Conservation (phyloP, 768 basidiomycete species). For the Chalciporus pseudorubinellus region DNA sequence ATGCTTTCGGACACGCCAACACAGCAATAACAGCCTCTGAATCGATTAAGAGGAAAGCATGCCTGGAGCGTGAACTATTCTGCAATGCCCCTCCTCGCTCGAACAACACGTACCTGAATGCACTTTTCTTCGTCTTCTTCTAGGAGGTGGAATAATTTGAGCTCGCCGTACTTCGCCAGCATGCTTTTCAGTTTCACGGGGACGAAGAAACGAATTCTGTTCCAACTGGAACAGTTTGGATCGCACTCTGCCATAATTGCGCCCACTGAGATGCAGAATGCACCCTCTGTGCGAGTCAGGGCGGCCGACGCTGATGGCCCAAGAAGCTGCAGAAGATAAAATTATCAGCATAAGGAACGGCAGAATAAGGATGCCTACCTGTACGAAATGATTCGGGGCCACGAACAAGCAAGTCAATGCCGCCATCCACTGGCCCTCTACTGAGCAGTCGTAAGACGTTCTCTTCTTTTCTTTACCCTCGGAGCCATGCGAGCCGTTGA, state of each 20-base stretch:
- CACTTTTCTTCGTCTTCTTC: slow-evolving; percentile 24
- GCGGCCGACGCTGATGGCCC: slow-evolving; percentile 47
- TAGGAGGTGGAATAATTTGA: slow-evolving; percentile 28
- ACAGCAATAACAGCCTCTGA: neutral
- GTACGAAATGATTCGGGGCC: slow-evolving; percentile 42
- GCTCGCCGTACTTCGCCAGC: slow-evolving; percentile 31
- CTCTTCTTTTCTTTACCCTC: slow-evolving; percentile 9
- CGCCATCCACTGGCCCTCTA: slow-evolving; percentile 18
- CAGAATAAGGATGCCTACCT: slow-evolving; percentile 34
- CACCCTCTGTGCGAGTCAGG: slow-evolving; percentile 50
- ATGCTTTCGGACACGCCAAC: slow-evolving; percentile 1
- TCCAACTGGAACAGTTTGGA: slow-evolving; percentile 22
- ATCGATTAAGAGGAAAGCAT: neutral
- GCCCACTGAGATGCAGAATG: slow-evolving; percentile 48
- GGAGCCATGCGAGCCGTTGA: slow-evolving; percentile 8
- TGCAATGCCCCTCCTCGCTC: neutral
- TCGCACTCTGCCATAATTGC: slow-evolving; percentile 19
- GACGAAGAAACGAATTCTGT: slow-evolving; percentile 23
- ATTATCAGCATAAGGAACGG: neutral
- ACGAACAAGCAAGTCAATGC: slow-evolving; percentile 44
- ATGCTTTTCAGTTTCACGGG: slow-evolving; percentile 30
- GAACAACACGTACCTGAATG: slow-evolving; percentile 27
- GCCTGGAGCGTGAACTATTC: neutral
- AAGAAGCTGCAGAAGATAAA: slow-evolving; percentile 41
- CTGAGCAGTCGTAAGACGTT: neutral